phyloP scores from a whole-genome alignment of 176 grass and related monocot species.

The Dendrocalamus sinicus region DNA sequence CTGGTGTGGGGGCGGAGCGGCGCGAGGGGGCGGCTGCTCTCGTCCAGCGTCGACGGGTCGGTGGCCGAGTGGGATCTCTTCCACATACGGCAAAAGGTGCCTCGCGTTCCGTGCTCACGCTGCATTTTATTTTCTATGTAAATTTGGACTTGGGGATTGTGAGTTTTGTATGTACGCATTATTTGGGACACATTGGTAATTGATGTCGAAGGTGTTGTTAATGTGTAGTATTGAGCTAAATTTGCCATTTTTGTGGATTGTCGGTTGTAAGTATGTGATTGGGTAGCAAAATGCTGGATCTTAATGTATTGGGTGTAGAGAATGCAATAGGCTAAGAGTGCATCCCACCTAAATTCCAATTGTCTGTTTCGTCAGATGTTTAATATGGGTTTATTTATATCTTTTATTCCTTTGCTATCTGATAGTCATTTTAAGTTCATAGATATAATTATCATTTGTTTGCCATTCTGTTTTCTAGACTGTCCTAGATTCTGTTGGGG shows the following conservation, averaged over 20 bases:
- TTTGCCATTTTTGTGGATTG: background rate
- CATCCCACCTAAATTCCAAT: background rate
- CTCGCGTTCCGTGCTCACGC: background rate
- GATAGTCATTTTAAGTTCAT: background rate
- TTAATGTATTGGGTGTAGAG: background rate
- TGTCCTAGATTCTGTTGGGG: constrained; percentile 72
- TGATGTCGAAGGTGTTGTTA: background rate
- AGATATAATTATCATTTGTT: constrained; percentile 26
- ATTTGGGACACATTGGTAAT: background rate
- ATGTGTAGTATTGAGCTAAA: background rate
- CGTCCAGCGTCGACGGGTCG: constrained; percentile 82
- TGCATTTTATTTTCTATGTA: constrained; percentile 23
- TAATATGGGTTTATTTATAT: background rate
- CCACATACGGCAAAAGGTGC: constrained; percentile 70
- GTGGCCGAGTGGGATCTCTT: constrained; percentile 92
- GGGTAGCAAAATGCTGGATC: background rate
- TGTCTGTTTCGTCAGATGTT: background rate
- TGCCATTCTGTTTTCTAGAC: constrained; percentile 52
- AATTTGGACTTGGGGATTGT: background rate
- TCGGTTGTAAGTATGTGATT: background rate
- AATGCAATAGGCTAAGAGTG: background rate
- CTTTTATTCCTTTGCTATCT: background rate
- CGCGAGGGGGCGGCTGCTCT: constrained; percentile 67
- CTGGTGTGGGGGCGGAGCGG: constrained; percentile 67
- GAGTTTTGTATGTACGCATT: background rate